Conservation (phyloP, 2,329 filamentous ascomycete genomes). For the Phoma herbarum region DNA sequence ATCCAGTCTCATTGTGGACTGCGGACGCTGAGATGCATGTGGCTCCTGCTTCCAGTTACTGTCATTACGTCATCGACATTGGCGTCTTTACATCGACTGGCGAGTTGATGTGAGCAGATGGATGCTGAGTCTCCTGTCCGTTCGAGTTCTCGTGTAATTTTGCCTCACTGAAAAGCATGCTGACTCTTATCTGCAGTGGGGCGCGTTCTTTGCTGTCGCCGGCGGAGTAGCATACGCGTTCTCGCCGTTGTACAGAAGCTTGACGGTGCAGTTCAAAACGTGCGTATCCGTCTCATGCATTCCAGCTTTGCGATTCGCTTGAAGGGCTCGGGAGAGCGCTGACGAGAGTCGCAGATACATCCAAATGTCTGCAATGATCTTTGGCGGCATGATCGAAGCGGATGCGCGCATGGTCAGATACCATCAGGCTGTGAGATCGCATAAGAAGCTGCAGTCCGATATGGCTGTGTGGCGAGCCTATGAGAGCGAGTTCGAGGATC, state of each 20-base stretch:
- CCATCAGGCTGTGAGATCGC: conserved; percentile 70
- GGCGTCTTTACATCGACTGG: too few relatives aligned
- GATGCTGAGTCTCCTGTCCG: too few relatives aligned
- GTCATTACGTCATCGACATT: background rate
- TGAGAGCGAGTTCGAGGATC: conserved; percentile 66
- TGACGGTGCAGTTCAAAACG: conserved; percentile 50
- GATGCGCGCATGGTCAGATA: conserved; percentile 73
- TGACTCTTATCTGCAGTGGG: conserved; percentile 63
- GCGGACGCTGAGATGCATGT: background rate
- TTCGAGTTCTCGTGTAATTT: too few relatives aligned
- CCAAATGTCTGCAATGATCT: conserved; percentile 86
- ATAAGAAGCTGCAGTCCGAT: conserved; percentile 70
- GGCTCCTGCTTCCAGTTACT: background rate
- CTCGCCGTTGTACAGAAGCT: conserved; percentile 75
- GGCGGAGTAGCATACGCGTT: conserved; percentile 69
- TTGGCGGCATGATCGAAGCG: conserved; percentile 79
- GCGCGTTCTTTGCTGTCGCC: conserved; percentile 69
- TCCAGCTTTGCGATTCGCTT: too few relatives aligned
- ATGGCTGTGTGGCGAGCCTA: conserved; percentile 74
- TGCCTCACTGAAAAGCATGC: background rate
- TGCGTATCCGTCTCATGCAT: too few relatives aligned
- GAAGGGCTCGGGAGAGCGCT: too few relatives aligned
- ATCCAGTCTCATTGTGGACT: background rate
- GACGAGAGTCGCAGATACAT: conserved; percentile 68
- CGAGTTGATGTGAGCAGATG: too few relatives aligned